A percentile compares a stretch with the other conserved stretches of the same genome.
phyloP scores from a whole-genome alignment of 73 alveolate genomes.

The Uronychia binucleata region DNA sequence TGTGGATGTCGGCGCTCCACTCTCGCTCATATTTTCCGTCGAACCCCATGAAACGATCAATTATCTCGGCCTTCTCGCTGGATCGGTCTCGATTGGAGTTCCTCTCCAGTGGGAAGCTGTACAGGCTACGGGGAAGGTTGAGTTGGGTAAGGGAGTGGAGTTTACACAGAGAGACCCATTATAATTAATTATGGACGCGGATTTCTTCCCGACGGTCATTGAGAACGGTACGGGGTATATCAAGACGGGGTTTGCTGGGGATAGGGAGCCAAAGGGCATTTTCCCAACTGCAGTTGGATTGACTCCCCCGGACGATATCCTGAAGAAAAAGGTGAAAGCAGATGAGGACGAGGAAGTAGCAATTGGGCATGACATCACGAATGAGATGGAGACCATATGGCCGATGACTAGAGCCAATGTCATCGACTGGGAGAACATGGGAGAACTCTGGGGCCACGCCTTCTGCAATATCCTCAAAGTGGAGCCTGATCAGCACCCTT shows the following conservation, averaged over 20 bases:
- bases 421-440: slow-evolving; percentile 65
- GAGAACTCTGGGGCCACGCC: slow-evolving; percentile 68
- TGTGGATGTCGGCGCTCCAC: background rate
- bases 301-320: background rate
- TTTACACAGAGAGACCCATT: background rate
- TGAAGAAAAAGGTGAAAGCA: background rate
- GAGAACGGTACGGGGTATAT: slow-evolving; percentile 85
- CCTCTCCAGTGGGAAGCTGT: background rate
- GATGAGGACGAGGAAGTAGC: background rate
- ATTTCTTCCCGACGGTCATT: slow-evolving; percentile 61
- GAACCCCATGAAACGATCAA: background rate
- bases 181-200: slow-evolving; percentile 55
- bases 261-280: slow-evolving; percentile 71
- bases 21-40: background rate
- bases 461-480: slow-evolving; percentile 71
- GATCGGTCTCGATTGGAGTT: slow-evolving; percentile 16
- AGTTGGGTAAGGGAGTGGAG: background rate
- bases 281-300: slow-evolving; percentile 80
- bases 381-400: background rate
- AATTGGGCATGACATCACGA: background rate
- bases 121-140: background rate
- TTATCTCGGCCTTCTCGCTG: background rate
- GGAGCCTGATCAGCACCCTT: slow-evolving; percentile 64
- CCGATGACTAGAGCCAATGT: slow-evolving; percentile 60
- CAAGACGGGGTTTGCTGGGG: slow-evolving; percentile 92